Evolutionary conservation across 768 basidiomycete species (phyloP).

Genomic region (Suillus plorans): DNA sequence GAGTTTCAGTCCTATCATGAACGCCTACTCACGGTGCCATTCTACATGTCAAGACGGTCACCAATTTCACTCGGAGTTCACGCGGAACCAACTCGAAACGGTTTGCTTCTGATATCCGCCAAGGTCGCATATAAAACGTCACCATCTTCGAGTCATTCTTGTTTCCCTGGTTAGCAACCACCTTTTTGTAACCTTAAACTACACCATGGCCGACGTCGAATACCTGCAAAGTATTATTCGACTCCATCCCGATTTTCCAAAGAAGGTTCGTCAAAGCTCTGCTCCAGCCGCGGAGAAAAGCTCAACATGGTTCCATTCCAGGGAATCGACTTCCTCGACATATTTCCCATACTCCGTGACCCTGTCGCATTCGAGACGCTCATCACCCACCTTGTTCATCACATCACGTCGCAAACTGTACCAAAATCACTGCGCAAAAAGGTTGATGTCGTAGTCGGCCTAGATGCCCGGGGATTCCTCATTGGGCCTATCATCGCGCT

Average conservation of each 20-base stretch:
- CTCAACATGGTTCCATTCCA: constrained; percentile 28
- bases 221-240: constrained; percentile 62
- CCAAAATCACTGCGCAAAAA: constrained; percentile 57
- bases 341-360: constrained; percentile 88
- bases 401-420: constrained; percentile 77
- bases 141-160: neutral
- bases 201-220: constrained; percentile 72
- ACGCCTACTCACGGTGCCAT: neutral
- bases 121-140: neutral
- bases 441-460: constrained; percentile 90
- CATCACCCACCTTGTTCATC: constrained; percentile 85
- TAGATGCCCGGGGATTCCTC: constrained; percentile 96
- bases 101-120: neutral
- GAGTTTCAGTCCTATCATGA: neutral
- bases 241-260: constrained; percentile 79
- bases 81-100: neutral
- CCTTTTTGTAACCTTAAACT: neutral
- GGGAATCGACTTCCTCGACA: constrained; percentile 93
- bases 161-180: neutral
- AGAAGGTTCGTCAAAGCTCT: constrained; percentile 58
- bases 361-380: constrained; percentile 88
- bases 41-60: neutral
- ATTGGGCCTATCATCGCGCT: constrained; percentile 91
- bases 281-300: neutral
- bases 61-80: neutral